Evolutionary conservation across 176 grass and related monocot genomes (phyloP).

Genomic region (Sorghum bicolor): Sorghum_bicolor_NCBIv3 NC_012876.2:53842501-53843000

Average conservation of each 20-base stretch:
- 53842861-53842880: neutral
- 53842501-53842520: constrained; percentile 41
- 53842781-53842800: constrained; percentile 71
- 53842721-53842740: constrained; percentile 83
- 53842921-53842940: constrained; percentile 84
- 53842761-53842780: constrained; percentile 44
- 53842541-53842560: constrained; percentile 28
- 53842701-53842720: constrained; percentile 97
- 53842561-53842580: constrained; percentile 75
- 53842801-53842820: constrained; percentile 81
- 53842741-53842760: constrained; percentile 64
- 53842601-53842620: constrained; percentile 91
- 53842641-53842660: constrained; percentile 51
- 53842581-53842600: constrained; percentile 75
- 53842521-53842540: constrained; percentile 30
- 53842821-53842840: constrained; percentile 12
- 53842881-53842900: constrained; percentile 23
- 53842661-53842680: constrained; percentile 42
- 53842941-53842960: constrained; percentile 88
- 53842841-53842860: neutral
- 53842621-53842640: constrained; percentile 91
- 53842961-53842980: constrained; percentile 85
- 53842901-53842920: constrained; percentile 96
- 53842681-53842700: constrained; percentile 59
- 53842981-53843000: constrained; percentile 87